These are phyloP conservation scores for Thielaviopsis euricoi DNA, from an alignment of 2,329 filamentous ascomycete genomes.

Conservation along the genomic window DNA sequence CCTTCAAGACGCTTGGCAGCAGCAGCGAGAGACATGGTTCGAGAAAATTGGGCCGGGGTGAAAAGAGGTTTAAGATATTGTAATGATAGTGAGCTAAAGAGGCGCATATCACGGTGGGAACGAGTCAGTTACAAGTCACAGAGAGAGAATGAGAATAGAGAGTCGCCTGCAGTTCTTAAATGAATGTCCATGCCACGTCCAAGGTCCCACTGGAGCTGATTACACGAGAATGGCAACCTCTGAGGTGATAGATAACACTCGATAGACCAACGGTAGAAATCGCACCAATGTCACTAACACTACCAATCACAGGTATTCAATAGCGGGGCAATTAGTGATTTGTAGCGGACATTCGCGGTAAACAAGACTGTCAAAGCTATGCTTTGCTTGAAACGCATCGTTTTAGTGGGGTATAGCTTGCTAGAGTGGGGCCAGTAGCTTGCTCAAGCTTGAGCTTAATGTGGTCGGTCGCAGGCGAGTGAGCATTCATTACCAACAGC, in stretches of 20 bases:
- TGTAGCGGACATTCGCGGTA: neutral
- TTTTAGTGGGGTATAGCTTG: neutral
- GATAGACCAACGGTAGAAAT: neutral
- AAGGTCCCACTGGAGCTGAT: neutral
- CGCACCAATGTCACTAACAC: neutral
- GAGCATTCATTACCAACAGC: neutral
- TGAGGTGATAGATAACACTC: neutral
- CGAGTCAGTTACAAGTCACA: neutral
- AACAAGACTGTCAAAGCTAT: too few relatives aligned
- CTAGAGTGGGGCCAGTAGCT: neutral
- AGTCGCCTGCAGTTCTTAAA: neutral
- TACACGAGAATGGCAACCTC: neutral
- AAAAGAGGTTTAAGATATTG: neutral
- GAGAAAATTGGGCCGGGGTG: conserved; percentile 3
- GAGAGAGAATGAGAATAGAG: neutral
- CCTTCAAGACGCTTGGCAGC: conserved; percentile 71
- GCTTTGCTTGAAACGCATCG: neutral
- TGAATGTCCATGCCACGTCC: neutral
- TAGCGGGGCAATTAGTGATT: neutral
- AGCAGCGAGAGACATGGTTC: conserved; percentile 40
- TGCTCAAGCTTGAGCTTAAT: neutral
- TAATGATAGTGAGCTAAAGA: neutral
- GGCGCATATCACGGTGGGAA: neutral
- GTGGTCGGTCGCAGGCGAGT: neutral
- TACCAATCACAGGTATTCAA: neutral